Evolutionary conservation across 2,329 filamentous ascomycete species (phyloP).

Genomic region (Ascochyta pisi): DNA sequence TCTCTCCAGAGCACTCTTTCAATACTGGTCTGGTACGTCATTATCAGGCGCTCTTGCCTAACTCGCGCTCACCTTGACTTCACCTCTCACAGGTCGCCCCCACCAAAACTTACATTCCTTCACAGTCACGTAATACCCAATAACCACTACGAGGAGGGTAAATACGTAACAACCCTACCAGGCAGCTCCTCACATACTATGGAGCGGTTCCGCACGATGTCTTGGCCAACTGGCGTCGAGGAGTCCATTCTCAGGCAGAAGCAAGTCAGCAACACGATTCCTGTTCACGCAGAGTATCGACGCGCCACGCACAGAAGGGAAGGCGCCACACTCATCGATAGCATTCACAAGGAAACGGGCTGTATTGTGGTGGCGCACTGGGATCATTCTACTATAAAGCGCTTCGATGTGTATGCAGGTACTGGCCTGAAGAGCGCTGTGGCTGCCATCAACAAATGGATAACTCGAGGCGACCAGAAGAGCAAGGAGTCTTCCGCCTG

Average conservation of each 20-base stretch:
- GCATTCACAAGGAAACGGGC: slow-evolving; percentile 26
- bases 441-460: slow-evolving; percentile 38
- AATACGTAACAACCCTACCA: too few species aligned
- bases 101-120: neutral
- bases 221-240: slow-evolving; percentile 9
- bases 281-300: slow-evolving; percentile 29
- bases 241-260: slow-evolving; percentile 4
- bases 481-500: slow-evolving; percentile 32
- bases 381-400: slow-evolving; percentile 18
- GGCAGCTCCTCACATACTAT: neutral
- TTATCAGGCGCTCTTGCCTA: neutral
- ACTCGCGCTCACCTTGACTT: slow-evolving; percentile 7
- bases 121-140: neutral
- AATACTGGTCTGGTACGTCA: neutral
- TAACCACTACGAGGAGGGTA: neutral
- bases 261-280: slow-evolving; percentile 12
- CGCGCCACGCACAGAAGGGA: slow-evolving; percentile 23
- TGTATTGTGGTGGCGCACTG: slow-evolving; percentile 28
- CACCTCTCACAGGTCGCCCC: neutral
- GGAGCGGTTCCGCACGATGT: neutral
- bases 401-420: slow-evolving; percentile 36
- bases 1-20: neutral
- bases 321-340: slow-evolving; percentile 18
- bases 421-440: slow-evolving; percentile 27
- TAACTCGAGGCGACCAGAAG: slow-evolving; percentile 28